Evolutionary conservation across 208 protist species (phyloP).

Genomic region (Acanthamoeba healyi): DNA sequence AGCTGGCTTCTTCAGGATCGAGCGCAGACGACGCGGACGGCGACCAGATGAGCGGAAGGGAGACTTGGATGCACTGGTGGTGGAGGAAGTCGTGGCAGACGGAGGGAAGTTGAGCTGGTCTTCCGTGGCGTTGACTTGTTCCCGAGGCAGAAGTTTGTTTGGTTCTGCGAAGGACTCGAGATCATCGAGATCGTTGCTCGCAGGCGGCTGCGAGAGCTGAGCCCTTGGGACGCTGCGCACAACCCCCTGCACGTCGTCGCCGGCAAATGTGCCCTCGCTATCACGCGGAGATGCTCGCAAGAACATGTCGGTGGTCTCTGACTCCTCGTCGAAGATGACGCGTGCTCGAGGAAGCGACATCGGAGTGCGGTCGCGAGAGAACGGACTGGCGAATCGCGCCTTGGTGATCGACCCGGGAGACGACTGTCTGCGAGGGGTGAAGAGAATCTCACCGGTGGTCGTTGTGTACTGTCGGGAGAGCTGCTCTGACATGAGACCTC

Average conservation of each 20-base stretch:
- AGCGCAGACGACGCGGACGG: slow-evolving; percentile 26
- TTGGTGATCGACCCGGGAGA: neutral
- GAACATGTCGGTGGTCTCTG: slow-evolving; percentile 29
- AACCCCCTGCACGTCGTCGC: neutral
- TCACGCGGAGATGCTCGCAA: neutral
- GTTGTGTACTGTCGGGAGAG: slow-evolving; percentile 6
- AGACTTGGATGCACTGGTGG: neutral
- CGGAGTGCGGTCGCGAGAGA: slow-evolving; percentile 37
- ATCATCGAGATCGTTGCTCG: neutral
- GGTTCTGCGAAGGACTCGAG: neutral
- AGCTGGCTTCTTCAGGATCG: slow-evolving; percentile 33
- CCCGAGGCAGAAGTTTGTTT: neutral
- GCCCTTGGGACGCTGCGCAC: neutral
- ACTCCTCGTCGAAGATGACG: neutral
- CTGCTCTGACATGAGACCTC: slow-evolving; percentile 28
- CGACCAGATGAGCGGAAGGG: slow-evolving; percentile 1
- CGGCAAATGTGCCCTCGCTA: neutral
- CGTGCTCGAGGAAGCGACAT: slow-evolving; percentile 1
- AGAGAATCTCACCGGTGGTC: slow-evolving; percentile 45
- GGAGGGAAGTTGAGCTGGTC: neutral
- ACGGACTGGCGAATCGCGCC: slow-evolving; percentile 16
- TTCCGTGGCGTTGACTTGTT: neutral
- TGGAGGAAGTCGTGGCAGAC: neutral
- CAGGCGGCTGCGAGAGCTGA: neutral
- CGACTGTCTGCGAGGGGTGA: slow-evolving; percentile 34